Base-by-base conservation (phyloP, 805 yeast genomes). In the Blastobotrys parvus region DNA sequence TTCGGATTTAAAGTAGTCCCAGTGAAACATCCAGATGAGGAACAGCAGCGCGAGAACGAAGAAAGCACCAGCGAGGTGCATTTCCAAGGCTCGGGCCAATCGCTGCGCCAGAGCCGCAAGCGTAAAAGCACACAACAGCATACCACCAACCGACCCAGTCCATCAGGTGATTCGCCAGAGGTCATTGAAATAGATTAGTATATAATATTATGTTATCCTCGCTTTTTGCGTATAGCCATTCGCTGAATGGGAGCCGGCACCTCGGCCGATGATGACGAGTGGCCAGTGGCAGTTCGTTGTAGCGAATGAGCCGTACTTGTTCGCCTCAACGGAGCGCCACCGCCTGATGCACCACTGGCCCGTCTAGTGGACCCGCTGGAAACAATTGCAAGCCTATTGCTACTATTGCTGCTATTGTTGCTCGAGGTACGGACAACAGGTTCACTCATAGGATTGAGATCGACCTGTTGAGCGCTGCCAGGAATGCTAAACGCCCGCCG, bases 1-100 rank as follows among this genome's bases (percentile, higher is more conserved):
- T 89, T 92, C 60, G 99, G 99, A 0, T 92, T 80, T 59, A 97
- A 97, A 0, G 75, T 82, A 3, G 68, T 70, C 16, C 73, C 67
- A 1, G 44, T 59, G 7, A 48, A 50, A 25, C 54, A 74, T 2
- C 72, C 71, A 20, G 65, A 56, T 5, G 73, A 64, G 18, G 63
- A 62, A 3, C 66, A 57, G 8, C 52, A 49, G 1, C 67, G 61
- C 5, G 55, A 49, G 6, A 58, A 57, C 3, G 62, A 56, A 3
- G 56, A 60, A n/a, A 51, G 53, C 0, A 53, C 53, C 15, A 41
- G 34, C 23, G 36, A 48, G 25, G 45, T 52, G 10, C 56, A 58
- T 43, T 86, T 75, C 57, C 48, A 48, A 1, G 95, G 95, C 0
- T 69, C 71, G 45, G 97, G 97, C 0, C 83, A 82, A 53, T 72